Evolutionary conservation across 352 stramenopile species (phyloP).

Genomic region (Pythium myriotylum): DNA sequence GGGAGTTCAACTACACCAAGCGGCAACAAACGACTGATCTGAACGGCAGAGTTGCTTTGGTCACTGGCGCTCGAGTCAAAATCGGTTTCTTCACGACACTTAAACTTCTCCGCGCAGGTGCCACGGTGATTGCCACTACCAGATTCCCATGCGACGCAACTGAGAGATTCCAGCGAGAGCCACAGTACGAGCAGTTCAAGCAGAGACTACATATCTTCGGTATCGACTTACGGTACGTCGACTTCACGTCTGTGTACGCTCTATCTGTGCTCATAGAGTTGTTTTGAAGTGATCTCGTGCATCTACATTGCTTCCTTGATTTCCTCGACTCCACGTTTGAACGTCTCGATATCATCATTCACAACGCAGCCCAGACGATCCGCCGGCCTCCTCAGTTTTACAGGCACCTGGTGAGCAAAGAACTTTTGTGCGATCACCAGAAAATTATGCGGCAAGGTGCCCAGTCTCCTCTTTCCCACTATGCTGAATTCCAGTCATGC

Average conservation of each 20-base stretch:
- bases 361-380: slow-evolving; percentile 97
- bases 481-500: slow-evolving; percentile 26
- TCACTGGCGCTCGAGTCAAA: slow-evolving; percentile 96
- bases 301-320: slow-evolving; percentile 93
- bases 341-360: slow-evolving; percentile 95
- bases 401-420: slow-evolving; percentile 77
- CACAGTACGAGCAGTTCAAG: slow-evolving; percentile 92
- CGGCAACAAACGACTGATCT: slow-evolving; percentile 90
- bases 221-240: slow-evolving; percentile 84
- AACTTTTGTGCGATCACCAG: slow-evolving; percentile 36
- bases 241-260: neutral
- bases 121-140: slow-evolving; percentile 93
- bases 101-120: slow-evolving; percentile 92
- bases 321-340: slow-evolving; percentile 74
- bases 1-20: slow-evolving; percentile 93
- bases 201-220: slow-evolving; percentile 94
- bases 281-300: slow-evolving; percentile 93
- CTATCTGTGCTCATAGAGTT: no score
- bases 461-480: slow-evolving; percentile 51
- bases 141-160: slow-evolving; percentile 93
- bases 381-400: slow-evolving; percentile 95
- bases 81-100: slow-evolving; percentile 94
- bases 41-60: slow-evolving; percentile 85
- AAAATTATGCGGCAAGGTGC: slow-evolving; percentile 24
- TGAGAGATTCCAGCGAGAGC: slow-evolving; percentile 86